A percentile compares a stretch with the other conserved stretches of the same genome.
These are phyloP conservation scores for Xanthoconium purpureum DNA, from an alignment of 768 basidiomycete genomes.

Conservation along the genomic window DNA sequence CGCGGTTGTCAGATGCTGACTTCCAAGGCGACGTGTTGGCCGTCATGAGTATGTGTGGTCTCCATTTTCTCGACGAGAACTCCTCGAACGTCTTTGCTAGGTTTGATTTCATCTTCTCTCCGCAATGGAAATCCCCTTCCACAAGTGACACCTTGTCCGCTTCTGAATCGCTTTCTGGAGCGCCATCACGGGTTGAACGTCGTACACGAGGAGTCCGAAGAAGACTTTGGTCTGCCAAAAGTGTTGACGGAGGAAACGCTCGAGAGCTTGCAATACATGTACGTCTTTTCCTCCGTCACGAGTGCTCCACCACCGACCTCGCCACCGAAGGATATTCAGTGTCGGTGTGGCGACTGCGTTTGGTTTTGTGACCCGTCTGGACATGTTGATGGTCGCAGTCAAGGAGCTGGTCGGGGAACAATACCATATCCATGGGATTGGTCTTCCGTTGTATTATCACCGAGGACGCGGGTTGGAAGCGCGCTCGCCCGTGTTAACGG, in stretches of 20 bases:
- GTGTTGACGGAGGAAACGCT: conserved; percentile 70
- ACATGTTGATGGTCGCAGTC: conserved; percentile 73
- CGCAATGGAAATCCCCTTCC: conserved; percentile 74
- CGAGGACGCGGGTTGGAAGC: conserved; percentile 28
- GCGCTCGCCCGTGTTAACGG: conserved; percentile 21
- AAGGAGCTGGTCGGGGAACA: conserved; percentile 88
- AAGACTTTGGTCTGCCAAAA: conserved; percentile 70
- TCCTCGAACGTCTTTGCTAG: conserved; percentile 33
- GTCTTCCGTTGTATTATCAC: conserved; percentile 26
- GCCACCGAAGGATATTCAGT: conserved; percentile 52
- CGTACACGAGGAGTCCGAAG: conserved; percentile 67
- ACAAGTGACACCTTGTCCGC: conserved; percentile 81
- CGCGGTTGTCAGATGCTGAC: conserved; percentile 70
- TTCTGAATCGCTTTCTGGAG: conserved; percentile 45
- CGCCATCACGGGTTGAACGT: conserved; percentile 60
- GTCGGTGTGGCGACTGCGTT: conserved; percentile 72
- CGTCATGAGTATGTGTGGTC: conserved; percentile 58
- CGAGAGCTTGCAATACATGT: conserved; percentile 78
- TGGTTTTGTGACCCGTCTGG: conserved; percentile 67
- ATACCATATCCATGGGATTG: conserved; percentile 77
- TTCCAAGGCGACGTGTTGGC: conserved; percentile 86
- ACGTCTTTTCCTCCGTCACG: conserved; percentile 25
- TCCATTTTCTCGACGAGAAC: background rate
- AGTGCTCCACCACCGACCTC: background rate
- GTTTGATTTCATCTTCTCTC: conserved; percentile 73